A percentile compares a stretch with the other conserved stretches of the same genome.
These are phyloP conservation scores for Musa troglodytarum DNA, from an alignment of 176 grass and related monocot genomes.

Conservation along the genomic window DNA sequence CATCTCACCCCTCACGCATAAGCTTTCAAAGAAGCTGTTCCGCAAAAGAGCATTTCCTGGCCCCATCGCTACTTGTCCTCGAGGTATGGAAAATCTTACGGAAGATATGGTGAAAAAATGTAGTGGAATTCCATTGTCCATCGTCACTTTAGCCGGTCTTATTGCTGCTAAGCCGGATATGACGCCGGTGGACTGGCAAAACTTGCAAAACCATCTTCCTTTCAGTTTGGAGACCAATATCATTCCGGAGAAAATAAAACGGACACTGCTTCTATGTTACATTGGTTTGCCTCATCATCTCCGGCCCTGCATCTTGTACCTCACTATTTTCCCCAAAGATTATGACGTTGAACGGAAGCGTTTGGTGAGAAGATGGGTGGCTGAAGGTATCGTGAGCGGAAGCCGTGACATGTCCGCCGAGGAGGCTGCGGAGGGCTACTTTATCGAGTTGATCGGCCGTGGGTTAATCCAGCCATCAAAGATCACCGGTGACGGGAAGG, in stretches of 20 bases:
- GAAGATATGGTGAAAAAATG: conserved; percentile 31
- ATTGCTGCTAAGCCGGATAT: conserved; percentile 30
- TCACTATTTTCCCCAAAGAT: conserved; percentile 41
- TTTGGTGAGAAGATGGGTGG: conserved; percentile 36
- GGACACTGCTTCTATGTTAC: conserved; percentile 35
- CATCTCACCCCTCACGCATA: not conserved
- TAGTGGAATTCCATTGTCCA: conserved; percentile 34
- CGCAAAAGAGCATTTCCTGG: not conserved
- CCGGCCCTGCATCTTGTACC: conserved; percentile 41
- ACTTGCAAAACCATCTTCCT: conserved; percentile 21
- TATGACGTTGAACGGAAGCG: conserved; percentile 26
- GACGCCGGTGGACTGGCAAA: conserved; percentile 38
- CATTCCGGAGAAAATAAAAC: not conserved
- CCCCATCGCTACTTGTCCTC: not conserved
- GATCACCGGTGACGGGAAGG: not conserved
- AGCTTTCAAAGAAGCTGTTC: conserved; percentile 1
- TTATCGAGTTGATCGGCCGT: conserved; percentile 34
- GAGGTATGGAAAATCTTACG: not conserved
- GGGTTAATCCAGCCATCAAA: conserved; percentile 31
- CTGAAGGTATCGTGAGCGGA: conserved; percentile 34
- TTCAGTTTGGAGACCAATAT: conserved; percentile 28
- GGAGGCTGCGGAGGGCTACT: conserved; percentile 19
- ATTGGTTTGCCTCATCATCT: conserved; percentile 31
- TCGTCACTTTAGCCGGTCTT: conserved; percentile 42
- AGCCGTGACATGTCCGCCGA: conserved; percentile 19